A percentile compares a stretch with the other conserved stretches of the same genome.
Conservation (phyloP, 73 alveolate genomes). For the Tetrahymena borealis region DNA sequence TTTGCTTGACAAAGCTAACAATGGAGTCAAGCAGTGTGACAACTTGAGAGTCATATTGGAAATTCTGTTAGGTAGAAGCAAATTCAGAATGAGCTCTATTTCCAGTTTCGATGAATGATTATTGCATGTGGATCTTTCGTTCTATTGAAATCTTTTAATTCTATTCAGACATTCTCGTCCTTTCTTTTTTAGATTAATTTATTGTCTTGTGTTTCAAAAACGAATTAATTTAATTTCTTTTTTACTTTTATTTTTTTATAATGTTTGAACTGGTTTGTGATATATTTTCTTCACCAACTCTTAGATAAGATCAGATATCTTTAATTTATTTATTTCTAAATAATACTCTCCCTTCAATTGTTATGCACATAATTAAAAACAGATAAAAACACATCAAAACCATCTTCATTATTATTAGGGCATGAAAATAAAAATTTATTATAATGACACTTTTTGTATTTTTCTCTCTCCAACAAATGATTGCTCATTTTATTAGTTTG, state of each 20-base stretch:
- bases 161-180: background rate
- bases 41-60: background rate
- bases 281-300: background rate
- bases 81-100: background rate
- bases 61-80: background rate
- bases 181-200: background rate
- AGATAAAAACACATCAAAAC: too few relatives aligned
- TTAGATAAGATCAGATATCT: background rate
- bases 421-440: too few relatives aligned
- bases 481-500: too few relatives aligned
- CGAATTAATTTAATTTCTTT: background rate
- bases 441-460: too few relatives aligned
- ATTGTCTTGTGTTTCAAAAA: background rate
- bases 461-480: too few relatives aligned
- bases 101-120: background rate
- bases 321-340: too few relatives aligned
- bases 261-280: background rate
- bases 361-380: too few relatives aligned
- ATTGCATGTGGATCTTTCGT: background rate
- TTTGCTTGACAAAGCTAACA: background rate
- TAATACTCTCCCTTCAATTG: too few relatives aligned
- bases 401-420: too few relatives aligned
- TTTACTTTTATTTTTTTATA: background rate
- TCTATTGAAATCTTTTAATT: background rate
- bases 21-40: background rate